Evolutionary conservation across 495 filamentous ascomycete species (phyloP).

Genomic region (Neurospora tetrasperma): DNA sequence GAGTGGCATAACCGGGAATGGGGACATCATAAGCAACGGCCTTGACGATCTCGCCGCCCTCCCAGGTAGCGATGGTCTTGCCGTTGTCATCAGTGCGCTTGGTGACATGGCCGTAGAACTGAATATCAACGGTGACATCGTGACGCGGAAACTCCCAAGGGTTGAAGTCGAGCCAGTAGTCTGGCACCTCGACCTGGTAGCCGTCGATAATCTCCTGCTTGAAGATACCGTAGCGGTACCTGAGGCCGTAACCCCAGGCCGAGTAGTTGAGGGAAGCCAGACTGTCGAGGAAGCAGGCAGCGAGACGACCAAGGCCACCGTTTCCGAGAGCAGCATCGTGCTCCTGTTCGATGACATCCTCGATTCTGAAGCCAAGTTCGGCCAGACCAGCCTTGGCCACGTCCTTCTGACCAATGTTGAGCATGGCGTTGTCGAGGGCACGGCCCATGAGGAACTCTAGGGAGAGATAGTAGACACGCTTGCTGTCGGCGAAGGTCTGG

Average conservation of each 20-base stretch:
- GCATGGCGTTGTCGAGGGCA: constrained; percentile 95
- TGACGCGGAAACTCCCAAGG: constrained; percentile 97
- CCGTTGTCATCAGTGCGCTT: constrained; percentile 66
- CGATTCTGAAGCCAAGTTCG: constrained; percentile 91
- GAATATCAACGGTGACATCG: constrained; percentile 89
- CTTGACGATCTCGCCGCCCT: constrained; percentile 84
- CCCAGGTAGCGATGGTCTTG: constrained; percentile 64
- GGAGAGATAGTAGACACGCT: constrained; percentile 92
- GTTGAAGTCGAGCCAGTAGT: constrained; percentile 99
- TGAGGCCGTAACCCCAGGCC: constrained; percentile 92
- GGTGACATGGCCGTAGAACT: constrained; percentile 81
- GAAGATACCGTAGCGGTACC: constrained; percentile 97
- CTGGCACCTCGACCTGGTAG: constrained; percentile 93
- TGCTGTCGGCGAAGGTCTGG: constrained; percentile 81
- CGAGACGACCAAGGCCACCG: constrained; percentile 86
- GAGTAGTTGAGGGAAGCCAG: constrained; percentile 89
- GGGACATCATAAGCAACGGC: constrained; percentile 94
- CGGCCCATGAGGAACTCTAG: constrained; percentile 97
- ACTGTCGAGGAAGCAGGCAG: constrained; percentile 94
- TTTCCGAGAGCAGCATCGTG: constrained; percentile 96
- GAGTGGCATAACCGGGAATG: constrained; percentile 80
- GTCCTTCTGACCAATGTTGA: constrained; percentile 85
- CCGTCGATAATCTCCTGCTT: constrained; percentile 98
- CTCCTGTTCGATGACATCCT: constrained; percentile 90
- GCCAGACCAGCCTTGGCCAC: constrained; percentile 68